Conservation (phyloP, 2,329 filamentous ascomycete species). For the Macrophomina tecta region DNA sequence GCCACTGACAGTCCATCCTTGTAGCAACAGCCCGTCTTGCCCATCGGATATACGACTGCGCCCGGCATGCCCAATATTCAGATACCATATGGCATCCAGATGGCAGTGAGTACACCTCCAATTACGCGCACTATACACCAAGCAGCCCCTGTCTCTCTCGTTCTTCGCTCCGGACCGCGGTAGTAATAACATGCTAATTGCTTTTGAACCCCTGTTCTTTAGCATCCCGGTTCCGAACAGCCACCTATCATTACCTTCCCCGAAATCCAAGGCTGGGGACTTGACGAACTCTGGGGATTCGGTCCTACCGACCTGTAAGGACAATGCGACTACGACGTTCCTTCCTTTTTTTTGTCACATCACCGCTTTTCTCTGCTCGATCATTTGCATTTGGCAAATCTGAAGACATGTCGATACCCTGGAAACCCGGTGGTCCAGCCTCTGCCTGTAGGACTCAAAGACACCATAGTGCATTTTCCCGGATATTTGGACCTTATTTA, state of each 20-base stretch:
- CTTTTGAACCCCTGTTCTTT: too few species aligned
- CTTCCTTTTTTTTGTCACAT: too few species aligned
- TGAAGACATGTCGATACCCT: too few species aligned
- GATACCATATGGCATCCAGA: conserved; percentile 9
- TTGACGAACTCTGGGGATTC: conserved; percentile 25
- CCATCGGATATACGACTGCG: not conserved
- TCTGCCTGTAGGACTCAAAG: too few species aligned
- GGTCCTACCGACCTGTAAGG: conserved; percentile 23
- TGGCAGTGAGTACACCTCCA: not conserved
- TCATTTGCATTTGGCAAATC: too few species aligned
- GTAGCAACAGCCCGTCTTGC: not conserved
- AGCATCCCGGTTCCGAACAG: conserved; percentile 18
- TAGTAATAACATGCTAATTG: not conserved
- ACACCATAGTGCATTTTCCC: too few species aligned
- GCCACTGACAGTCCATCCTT: not conserved
- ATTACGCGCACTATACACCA: not conserved
- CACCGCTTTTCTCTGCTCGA: too few species aligned
- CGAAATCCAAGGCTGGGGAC: conserved; percentile 24
- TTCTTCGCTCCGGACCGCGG: not conserved
- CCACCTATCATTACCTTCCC: conserved; percentile 23
- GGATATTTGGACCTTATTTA: not conserved
- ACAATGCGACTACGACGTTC: not conserved
- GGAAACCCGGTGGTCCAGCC: too few species aligned
- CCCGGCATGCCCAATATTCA: not conserved
- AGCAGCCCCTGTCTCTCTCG: not conserved